These are phyloP conservation scores for Sporisorium graminicola DNA, from an alignment of 1,284 basidiomycete species.

Conservation along the genomic window DNA sequence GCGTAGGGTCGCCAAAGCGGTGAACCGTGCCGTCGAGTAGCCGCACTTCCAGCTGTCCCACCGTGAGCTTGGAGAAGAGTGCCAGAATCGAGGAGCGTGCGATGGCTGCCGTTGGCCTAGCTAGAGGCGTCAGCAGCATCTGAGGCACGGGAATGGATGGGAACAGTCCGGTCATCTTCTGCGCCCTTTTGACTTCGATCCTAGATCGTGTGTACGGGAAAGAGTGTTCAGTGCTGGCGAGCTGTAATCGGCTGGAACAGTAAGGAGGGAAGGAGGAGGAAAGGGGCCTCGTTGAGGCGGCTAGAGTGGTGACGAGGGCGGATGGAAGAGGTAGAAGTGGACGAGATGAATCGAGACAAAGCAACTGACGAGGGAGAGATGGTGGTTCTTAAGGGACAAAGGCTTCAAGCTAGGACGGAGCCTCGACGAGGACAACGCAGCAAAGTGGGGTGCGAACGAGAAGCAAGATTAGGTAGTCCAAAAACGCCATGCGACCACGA, in stretches of 20 bases:
- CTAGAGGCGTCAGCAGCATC: constrained; percentile 29
- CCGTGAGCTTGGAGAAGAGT: constrained; percentile 48
- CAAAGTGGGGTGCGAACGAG: no score
- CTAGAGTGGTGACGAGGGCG: no score
- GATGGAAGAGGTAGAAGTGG: not conserved
- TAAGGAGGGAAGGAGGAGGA: not conserved
- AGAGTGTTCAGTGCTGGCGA: no score
- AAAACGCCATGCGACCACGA: no score
- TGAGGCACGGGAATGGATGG: constrained; percentile 45
- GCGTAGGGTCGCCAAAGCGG: constrained; percentile 48
- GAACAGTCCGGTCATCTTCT: constrained; percentile 39
- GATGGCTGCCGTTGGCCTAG: constrained; percentile 36
- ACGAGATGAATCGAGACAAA: constrained; percentile 28
- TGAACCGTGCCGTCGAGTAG: constrained; percentile 24
- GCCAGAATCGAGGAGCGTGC: constrained; percentile 43
- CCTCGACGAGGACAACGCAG: no score
- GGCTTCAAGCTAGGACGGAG: no score
- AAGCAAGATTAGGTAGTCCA: constrained; percentile 18
- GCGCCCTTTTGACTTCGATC: no score
- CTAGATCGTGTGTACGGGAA: not conserved
- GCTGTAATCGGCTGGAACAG: no score
- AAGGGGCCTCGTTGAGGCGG: constrained; percentile 35
- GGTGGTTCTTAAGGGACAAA: not conserved
- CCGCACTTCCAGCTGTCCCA: constrained; percentile 50
- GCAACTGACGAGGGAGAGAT: not conserved